These are phyloP conservation scores for Mycena capillaripes DNA, from an alignment of 768 basidiomycete species.

Conservation along the genomic window DNA sequence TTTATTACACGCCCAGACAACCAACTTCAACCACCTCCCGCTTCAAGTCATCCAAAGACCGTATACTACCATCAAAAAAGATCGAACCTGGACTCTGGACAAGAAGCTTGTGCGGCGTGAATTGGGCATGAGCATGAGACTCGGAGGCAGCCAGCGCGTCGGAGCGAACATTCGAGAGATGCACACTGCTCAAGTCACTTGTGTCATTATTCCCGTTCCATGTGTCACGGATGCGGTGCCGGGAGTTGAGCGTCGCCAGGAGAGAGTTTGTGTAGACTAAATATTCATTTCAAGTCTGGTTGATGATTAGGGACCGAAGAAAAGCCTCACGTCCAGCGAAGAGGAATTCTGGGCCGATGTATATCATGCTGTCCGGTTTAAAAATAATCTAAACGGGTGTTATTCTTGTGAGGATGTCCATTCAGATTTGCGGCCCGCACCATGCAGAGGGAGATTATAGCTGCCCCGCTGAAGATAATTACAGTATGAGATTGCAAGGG, in stretches of 20 bases:
- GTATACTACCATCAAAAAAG: not conserved
- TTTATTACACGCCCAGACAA: too few relatives aligned
- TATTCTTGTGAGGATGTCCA: not conserved
- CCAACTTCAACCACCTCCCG: not conserved
- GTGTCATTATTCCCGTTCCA: not conserved
- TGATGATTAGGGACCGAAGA: not conserved
- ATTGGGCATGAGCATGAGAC: not conserved
- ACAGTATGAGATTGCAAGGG: not conserved
- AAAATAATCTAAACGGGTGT: not conserved
- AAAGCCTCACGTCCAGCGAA: not conserved
- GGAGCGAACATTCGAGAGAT: not conserved
- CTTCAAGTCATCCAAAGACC: not conserved
- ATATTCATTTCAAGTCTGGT: not conserved
- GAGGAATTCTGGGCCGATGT: not conserved
- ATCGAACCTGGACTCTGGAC: not conserved
- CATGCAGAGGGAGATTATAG: not conserved
- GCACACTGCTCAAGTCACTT: not conserved
- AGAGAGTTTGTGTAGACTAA: conserved; percentile 5
- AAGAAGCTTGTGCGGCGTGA: not conserved
- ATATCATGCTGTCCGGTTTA: not conserved
- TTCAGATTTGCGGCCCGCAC: not conserved
- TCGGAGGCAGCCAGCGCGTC: not conserved
- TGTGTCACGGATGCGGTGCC: not conserved
- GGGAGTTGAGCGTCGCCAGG: conserved; percentile 1
- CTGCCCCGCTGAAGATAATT: not conserved